Conservation (phyloP, 805 yeast genomes). For the Kodamaea kaohsiungensis region DNA sequence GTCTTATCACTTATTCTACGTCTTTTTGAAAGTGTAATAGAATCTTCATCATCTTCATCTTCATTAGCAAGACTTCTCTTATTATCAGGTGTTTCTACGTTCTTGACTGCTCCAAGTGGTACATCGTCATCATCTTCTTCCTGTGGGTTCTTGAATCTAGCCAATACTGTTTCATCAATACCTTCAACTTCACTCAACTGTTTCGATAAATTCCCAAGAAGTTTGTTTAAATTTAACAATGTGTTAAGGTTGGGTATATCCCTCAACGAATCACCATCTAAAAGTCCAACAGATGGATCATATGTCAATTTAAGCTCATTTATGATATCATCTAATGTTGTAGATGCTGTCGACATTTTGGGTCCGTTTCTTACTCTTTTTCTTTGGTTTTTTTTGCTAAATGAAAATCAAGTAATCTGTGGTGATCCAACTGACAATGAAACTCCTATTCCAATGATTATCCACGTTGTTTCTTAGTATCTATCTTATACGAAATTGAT, state of each 20-base stretch:
- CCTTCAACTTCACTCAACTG: conserved; percentile 38
- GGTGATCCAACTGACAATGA: neutral
- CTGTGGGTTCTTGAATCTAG: neutral
- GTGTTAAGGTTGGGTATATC: conserved; percentile 43
- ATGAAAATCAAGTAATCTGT: neutral
- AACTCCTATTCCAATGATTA: neutral
- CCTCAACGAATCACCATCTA: conserved; percentile 58
- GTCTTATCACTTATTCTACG: conserved; percentile 3
- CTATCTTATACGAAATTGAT: neutral
- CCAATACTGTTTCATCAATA: conserved; percentile 29
- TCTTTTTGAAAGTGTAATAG: conserved; percentile 1
- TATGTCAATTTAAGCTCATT: conserved; percentile 53
- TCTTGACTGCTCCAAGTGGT: conserved; percentile 11
- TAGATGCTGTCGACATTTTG: conserved; percentile 31
- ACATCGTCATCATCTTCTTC: conserved; percentile 14
- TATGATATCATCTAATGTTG: conserved; percentile 52
- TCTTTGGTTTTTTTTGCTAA: neutral
- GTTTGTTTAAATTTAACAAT: conserved; percentile 45
- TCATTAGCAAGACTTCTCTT: conserved; percentile 4
- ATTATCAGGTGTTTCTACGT: neutral
- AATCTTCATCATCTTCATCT: conserved; percentile 11
- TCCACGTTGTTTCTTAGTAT: neutral
- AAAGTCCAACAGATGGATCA: conserved; percentile 58
- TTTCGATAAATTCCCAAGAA: conserved; percentile 40
- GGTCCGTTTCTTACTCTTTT: neutral